These are phyloP conservation scores for Gomphus bonarii DNA, from an alignment of 1,284 basidiomycete genomes.

Conservation along the genomic window DNA sequence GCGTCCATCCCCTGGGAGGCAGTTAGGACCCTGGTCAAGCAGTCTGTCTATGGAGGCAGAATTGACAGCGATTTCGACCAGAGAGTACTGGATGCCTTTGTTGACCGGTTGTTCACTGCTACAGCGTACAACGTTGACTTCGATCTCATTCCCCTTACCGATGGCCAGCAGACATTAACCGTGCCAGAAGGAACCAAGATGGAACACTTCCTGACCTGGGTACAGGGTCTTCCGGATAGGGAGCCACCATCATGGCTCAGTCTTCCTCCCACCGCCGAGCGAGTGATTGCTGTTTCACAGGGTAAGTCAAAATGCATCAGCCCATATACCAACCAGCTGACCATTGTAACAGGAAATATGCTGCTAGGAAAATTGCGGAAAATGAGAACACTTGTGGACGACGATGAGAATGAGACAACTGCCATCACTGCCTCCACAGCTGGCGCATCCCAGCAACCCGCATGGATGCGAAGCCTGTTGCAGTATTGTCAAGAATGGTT, in stretches of 20 bases:
- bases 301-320: constrained; percentile 38
- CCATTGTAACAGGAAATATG: constrained; percentile 52
- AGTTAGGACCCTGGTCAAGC: constrained; percentile 81
- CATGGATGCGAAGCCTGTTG: constrained; percentile 83
- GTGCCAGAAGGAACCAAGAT: constrained; percentile 88
- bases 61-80: constrained; percentile 94
- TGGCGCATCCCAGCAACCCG: constrained; percentile 65
- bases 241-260: constrained; percentile 92
- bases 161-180: constrained; percentile 47
- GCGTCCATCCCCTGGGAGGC: constrained; percentile 89
- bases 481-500: constrained; percentile 82
- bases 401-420: constrained; percentile 64
- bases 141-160: constrained; percentile 65
- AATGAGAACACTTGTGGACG: constrained; percentile 85
- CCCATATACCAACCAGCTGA: constrained; percentile 13
- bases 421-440: constrained; percentile 44
- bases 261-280: constrained; percentile 82
- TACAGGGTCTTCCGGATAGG: constrained; percentile 74
- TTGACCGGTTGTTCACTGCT: constrained; percentile 80
- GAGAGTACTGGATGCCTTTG: constrained; percentile 82
- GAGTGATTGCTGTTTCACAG: constrained; percentile 83
- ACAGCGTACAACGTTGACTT: constrained; percentile 88
- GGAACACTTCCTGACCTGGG: constrained; percentile 85
- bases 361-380: constrained; percentile 80
- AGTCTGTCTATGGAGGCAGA: constrained; percentile 90